Evolutionary conservation across 768 basidiomycete species (phyloP).

Genomic region (Russula griseocarnosa): DNA sequence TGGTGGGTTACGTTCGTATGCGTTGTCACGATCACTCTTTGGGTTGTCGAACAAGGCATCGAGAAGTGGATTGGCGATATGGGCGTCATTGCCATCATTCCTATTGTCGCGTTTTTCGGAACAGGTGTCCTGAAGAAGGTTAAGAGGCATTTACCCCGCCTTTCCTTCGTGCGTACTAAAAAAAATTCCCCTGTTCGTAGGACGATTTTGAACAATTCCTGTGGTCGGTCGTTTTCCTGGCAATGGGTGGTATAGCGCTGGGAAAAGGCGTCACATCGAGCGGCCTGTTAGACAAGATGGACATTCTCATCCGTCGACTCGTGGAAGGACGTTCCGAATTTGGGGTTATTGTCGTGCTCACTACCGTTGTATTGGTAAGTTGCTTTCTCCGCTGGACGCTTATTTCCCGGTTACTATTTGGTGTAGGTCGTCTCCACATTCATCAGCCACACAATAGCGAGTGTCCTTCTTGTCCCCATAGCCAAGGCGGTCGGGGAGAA

Average conservation of each 20-base stretch:
- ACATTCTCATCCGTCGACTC: conserved; percentile 52
- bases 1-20: conserved; percentile 87
- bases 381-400: background rate
- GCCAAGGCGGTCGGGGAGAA: conserved; percentile 85
- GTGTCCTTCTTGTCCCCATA: conserved; percentile 94
- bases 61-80: conserved; percentile 84
- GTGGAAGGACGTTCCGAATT: conserved; percentile 64
- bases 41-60: conserved; percentile 83
- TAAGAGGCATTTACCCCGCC: conserved; percentile 14
- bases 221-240: conserved; percentile 93
- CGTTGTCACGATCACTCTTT: conserved; percentile 76
- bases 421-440: conserved; percentile 83
- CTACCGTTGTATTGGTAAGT: conserved; percentile 34
- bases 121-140: conserved; percentile 94
- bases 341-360: conserved; percentile 62
- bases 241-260: conserved; percentile 96
- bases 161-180: background rate
- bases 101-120: conserved; percentile 89
- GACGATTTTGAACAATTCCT: conserved; percentile 93
- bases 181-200: conserved; percentile 38
- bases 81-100: conserved; percentile 94
- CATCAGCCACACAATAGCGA: conserved; percentile 97
- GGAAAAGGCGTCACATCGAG: conserved; percentile 91
- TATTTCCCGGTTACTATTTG: background rate
- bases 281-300: conserved; percentile 79